phyloP scores from a whole-genome alignment of 2,329 filamentous ascomycete genomes.

The Pseudogymnoascus sp. region DNA sequence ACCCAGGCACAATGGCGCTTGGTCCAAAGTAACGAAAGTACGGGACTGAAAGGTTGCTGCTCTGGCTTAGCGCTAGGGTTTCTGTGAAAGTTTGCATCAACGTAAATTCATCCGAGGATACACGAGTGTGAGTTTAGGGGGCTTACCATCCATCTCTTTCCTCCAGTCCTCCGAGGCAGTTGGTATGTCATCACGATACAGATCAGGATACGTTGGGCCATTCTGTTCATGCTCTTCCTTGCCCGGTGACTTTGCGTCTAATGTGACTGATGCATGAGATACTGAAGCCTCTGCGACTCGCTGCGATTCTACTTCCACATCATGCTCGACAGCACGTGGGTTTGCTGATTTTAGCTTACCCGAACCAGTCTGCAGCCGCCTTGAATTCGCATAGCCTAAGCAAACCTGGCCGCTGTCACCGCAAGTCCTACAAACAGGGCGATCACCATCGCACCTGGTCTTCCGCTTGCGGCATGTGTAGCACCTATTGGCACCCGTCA shows the following conservation, averaged over 20 bases:
- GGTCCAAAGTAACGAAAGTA: constrained; percentile 89
- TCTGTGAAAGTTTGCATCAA: neutral
- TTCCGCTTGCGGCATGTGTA: constrained; percentile 68
- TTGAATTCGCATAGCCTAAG: constrained; percentile 51
- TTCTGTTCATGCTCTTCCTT: neutral
- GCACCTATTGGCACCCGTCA: constrained; percentile 39
- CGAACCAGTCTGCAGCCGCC: neutral
- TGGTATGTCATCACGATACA: neutral
- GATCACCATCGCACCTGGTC: constrained; percentile 65
- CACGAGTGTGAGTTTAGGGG: neutral
- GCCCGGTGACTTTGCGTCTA: neutral
- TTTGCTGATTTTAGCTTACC: neutral
- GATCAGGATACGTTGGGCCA: neutral
- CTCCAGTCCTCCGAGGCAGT: neutral
- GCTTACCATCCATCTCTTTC: neutral
- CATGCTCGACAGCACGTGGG: neutral
- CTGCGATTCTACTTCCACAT: neutral
- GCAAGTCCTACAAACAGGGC: constrained; percentile 63
- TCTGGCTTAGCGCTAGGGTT: neutral
- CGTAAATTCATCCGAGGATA: neutral
- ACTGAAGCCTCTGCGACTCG: neutral
- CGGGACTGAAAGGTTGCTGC: constrained; percentile 55
- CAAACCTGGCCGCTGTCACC: constrained; percentile 62
- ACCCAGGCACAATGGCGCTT: constrained; percentile 82
- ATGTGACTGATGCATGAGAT: neutral